These are phyloP conservation scores for Saccharomyces hybrid DNA, from an alignment of 1,139 yeast species.

Conservation along the genomic window DNA sequence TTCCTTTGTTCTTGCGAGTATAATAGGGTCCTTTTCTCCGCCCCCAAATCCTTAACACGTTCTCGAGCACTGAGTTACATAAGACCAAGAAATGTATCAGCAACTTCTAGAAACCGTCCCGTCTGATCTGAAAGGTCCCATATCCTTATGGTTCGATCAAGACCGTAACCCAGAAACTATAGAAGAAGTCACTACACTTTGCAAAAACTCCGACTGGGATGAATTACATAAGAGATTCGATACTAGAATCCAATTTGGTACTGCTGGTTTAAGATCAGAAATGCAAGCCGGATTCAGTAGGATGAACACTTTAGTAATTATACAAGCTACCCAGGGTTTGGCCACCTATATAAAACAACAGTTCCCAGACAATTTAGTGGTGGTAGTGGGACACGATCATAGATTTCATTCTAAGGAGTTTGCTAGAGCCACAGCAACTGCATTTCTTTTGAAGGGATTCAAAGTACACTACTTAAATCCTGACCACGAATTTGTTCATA, in stretches of 20 bases:
- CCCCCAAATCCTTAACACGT: neutral
- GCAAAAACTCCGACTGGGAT: constrained; percentile 34
- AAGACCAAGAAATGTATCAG: neutral
- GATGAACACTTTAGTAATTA: constrained; percentile 82
- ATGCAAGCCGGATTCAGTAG: constrained; percentile 89
- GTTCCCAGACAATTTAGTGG: constrained; percentile 37
- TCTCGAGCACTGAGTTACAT: neutral
- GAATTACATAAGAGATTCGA: constrained; percentile 44
- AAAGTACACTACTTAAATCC: constrained; percentile 59
- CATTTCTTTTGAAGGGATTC: constrained; percentile 61
- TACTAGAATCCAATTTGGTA: constrained; percentile 71
- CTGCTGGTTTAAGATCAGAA: constrained; percentile 80
- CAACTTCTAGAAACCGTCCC: constrained; percentile 10
- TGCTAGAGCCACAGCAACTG: constrained; percentile 73
- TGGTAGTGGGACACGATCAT: constrained; percentile 90
- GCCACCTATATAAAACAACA: constrained; percentile 48
- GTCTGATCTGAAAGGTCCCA: constrained; percentile 11
- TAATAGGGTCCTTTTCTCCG: neutral
- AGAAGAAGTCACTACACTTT: constrained; percentile 47
- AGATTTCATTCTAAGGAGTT: constrained; percentile 70
- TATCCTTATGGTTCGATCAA: constrained; percentile 22
- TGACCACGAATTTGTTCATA: constrained; percentile 49
- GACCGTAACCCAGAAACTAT: constrained; percentile 46
- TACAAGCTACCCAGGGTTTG: constrained; percentile 90
- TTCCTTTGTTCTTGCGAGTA: neutral